A percentile compares a stretch with the other conserved stretches of the same genome.
phyloP scores from a whole-genome alignment of 352 stramenopile genomes.

The Pythium coloratum region DNA sequence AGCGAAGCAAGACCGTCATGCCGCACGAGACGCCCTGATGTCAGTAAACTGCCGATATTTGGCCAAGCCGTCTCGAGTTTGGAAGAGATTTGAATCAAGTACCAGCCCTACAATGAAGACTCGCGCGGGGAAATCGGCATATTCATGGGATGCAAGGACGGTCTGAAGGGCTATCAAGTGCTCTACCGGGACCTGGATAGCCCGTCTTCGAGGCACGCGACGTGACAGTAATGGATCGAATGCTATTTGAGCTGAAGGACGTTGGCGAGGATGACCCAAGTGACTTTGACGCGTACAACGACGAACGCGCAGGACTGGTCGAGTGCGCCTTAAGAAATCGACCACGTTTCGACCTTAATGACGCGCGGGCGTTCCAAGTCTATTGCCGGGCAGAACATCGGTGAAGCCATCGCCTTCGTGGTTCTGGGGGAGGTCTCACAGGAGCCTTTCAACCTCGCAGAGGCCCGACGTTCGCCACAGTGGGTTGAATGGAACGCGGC shows the following conservation, averaged over 20 bases:
- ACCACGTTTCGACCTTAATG: not conserved
- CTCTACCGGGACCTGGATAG: too few relatives aligned
- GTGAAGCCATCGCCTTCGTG: not conserved
- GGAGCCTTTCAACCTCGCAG: conserved; percentile 7
- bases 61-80: not conserved
- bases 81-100: not conserved
- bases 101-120: not conserved
- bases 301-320: not conserved
- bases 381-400: not conserved
- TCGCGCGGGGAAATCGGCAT: too few relatives aligned
- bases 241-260: too few relatives aligned
- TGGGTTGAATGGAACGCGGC: not conserved
- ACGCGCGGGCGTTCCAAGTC: not conserved
- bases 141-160: too few relatives aligned
- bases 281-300: too few relatives aligned
- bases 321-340: too few relatives aligned
- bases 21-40: not conserved
- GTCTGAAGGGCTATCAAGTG: too few relatives aligned
- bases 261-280: too few relatives aligned
- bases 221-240: too few relatives aligned
- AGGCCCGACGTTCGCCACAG: conserved; percentile 10
- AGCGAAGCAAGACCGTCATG: not conserved
- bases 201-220: too few relatives aligned
- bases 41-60: conserved; percentile 2
- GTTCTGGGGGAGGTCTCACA: conserved; percentile 1